Evolutionary conservation across 345 rosid species (phyloP).

Genomic region (Arabidopsis suecica): DNA sequence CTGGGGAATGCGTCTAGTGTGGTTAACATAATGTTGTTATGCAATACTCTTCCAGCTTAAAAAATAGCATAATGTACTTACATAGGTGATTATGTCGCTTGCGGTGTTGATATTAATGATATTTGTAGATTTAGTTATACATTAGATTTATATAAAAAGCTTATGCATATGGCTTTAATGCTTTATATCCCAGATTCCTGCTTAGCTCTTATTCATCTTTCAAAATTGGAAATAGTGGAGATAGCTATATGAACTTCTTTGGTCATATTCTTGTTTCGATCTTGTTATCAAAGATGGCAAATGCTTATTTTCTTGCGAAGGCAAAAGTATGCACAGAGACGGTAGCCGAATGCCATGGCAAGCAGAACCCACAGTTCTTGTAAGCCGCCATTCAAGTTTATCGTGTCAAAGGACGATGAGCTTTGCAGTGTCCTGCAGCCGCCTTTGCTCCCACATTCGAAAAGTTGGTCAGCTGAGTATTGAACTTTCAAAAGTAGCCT

Average conservation of each 20-base stretch:
- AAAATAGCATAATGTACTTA: too few species aligned
- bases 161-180: slow-evolving; percentile 21
- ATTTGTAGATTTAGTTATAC: too few species aligned
- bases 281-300: slow-evolving; percentile 58
- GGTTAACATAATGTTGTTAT: too few species aligned
- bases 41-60: too few species aligned
- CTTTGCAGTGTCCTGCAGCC: slow-evolving; percentile 77
- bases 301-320: slow-evolving; percentile 66
- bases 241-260: slow-evolving; percentile 14
- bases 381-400: slow-evolving; percentile 76
- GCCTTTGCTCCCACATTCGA: slow-evolving; percentile 74
- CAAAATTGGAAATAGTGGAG: slow-evolving; percentile 33
- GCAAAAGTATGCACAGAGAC: slow-evolving; percentile 71
- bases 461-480: slow-evolving; percentile 70
- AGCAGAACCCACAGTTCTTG: slow-evolving; percentile 90
- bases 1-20: too few species aligned
- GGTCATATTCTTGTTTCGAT: not conserved
- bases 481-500: slow-evolving; percentile 85
- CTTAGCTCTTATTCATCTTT: slow-evolving; percentile 12
- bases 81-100: too few species aligned
- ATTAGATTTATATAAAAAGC: slow-evolving; percentile 11
- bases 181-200: slow-evolving; percentile 7
- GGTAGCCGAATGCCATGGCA: slow-evolving; percentile 79
- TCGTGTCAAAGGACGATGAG: slow-evolving; percentile 79
- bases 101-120: too few species aligned